These are phyloP conservation scores for Begonia fuchsioides DNA, from an alignment of 306 rosid genomes.

Conservation along the genomic window DNA sequence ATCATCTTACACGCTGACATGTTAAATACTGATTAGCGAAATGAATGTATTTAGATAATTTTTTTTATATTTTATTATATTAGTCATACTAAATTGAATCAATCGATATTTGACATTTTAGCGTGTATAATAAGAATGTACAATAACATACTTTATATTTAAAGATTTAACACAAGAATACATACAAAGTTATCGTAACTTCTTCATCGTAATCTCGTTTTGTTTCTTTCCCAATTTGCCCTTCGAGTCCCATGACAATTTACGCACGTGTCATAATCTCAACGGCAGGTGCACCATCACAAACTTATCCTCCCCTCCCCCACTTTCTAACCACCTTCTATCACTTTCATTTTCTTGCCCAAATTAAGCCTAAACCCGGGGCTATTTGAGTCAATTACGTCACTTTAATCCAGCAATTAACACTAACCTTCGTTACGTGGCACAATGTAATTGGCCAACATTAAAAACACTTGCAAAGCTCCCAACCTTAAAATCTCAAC, in stretches of 20 bases:
- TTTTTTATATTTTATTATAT: too few species aligned
- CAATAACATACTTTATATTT: too few species aligned
- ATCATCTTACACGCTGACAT: too few species aligned
- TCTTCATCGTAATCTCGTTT: constrained; percentile 7
- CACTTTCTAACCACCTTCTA: background rate
- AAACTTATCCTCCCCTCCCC: constrained; percentile 15
- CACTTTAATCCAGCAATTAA: background rate
- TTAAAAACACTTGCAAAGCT: too few species aligned
- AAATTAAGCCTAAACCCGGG: constrained; percentile 1
- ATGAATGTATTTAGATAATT: too few species aligned
- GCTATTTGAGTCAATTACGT: background rate
- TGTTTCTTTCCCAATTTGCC: constrained; percentile 6
- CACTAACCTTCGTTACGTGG: background rate
- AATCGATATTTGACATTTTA: too few species aligned
- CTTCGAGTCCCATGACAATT: constrained; percentile 13
- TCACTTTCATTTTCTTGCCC: background rate
- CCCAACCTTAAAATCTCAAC: background rate
- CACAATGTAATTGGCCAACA: background rate
- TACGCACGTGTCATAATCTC: constrained; percentile 26
- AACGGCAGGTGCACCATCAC: constrained; percentile 38
- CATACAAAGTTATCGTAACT: too few species aligned
- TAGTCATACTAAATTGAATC: too few species aligned
- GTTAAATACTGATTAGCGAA: too few species aligned
- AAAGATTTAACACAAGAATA: too few species aligned
- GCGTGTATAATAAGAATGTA: too few species aligned